phyloP scores from a whole-genome alignment of 2,329 filamentous ascomycete genomes.

The Aspergillus sp. region DNA sequence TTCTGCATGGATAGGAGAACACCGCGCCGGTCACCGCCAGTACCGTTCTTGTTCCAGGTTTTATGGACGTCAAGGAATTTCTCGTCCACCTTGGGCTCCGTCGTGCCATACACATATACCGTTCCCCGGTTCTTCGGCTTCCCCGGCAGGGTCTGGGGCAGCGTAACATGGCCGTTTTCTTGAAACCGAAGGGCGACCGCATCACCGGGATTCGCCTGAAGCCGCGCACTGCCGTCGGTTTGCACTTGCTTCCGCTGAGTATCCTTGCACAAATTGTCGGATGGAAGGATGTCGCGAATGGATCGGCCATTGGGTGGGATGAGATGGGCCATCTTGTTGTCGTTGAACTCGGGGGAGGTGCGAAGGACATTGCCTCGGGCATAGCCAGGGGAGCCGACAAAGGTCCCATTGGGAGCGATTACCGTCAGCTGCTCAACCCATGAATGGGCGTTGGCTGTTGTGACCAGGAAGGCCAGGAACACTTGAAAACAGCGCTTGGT shows the following conservation, averaged over 20 bases:
- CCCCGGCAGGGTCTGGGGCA: conserved; percentile 45
- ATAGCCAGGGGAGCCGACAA: conserved; percentile 62
- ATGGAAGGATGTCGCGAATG: conserved; percentile 39
- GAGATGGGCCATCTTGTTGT: conserved; percentile 52
- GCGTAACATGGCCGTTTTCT: conserved; percentile 68
- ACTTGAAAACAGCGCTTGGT: conserved; percentile 2
- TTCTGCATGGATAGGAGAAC: conserved; percentile 64
- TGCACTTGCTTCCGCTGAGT: conserved; percentile 54
- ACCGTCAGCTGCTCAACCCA: conserved; percentile 73
- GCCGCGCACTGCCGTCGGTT: conserved; percentile 50
- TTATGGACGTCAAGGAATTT: conserved; percentile 57
- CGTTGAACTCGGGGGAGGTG: conserved; percentile 45
- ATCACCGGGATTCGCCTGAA: conserved; percentile 53
- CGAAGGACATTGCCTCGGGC: conserved; percentile 61
- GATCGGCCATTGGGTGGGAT: conserved; percentile 47
- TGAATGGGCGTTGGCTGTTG: conserved; percentile 50
- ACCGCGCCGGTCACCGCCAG: conserved; percentile 70
- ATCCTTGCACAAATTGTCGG: conserved; percentile 54
- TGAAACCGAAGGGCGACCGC: conserved; percentile 58
- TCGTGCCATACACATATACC: conserved; percentile 67
- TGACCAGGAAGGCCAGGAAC: conserved; percentile 18
- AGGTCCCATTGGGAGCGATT: conserved; percentile 64
- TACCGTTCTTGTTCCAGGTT: conserved; percentile 69
- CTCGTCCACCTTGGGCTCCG: conserved; percentile 49
- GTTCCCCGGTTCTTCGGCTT: conserved; percentile 60